Conservation (phyloP, 2,329 filamentous ascomycete genomes). For the Drechslera avenae region DNA sequence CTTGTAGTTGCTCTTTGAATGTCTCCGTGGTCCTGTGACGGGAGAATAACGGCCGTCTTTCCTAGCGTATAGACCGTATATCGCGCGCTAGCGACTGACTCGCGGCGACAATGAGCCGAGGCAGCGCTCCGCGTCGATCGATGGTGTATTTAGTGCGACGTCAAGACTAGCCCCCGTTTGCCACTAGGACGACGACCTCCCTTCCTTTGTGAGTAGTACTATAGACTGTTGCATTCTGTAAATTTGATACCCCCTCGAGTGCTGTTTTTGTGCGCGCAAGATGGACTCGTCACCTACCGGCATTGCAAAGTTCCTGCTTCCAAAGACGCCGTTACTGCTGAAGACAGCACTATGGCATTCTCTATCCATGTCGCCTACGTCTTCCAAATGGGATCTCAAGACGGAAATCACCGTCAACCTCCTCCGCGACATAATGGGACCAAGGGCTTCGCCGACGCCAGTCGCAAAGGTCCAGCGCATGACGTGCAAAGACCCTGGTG, state of each 20-base stretch:
- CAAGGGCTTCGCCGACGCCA: conserved; percentile 25
- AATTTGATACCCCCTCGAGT: background rate
- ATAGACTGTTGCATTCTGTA: background rate
- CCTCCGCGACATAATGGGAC: conserved; percentile 59
- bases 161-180: conserved; percentile 16
- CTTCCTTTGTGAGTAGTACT: background rate
- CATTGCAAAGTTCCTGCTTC: conserved; percentile 41
- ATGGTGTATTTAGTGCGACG: conserved; percentile 15
- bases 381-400: conserved; percentile 77
- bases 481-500: conserved; percentile 65
- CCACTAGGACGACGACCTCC: conserved; percentile 1
- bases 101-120: conserved; percentile 14
- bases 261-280: conserved; percentile 2
- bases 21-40: background rate
- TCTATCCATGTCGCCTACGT: conserved; percentile 70
- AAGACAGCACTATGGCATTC: conserved; percentile 67
- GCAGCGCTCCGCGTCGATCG: conserved; percentile 6
- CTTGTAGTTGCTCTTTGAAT: background rate
- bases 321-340: conserved; percentile 63
- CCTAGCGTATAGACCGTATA: conserved; percentile 10
- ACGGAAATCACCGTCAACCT: conserved; percentile 75
- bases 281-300: conserved; percentile 47
- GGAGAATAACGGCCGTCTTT: background rate
- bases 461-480: conserved; percentile 60
- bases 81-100: conserved; percentile 6